Conservation (phyloP, 1,284 basidiomycete species). For the Inonotus hispidus region DNA sequence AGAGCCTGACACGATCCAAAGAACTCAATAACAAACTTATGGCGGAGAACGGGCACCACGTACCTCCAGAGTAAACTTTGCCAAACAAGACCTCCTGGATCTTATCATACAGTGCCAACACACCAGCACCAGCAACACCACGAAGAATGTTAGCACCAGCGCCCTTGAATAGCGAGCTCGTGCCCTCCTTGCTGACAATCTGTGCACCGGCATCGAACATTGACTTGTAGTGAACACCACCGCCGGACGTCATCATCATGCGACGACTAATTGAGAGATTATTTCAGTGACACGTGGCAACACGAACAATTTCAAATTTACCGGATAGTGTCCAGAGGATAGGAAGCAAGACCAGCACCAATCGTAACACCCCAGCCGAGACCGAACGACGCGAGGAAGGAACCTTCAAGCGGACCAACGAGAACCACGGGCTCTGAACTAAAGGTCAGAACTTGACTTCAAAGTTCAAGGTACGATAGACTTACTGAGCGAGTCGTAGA, state of each 20-base stretch:
- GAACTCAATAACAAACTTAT: neutral
- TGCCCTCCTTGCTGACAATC: slow-evolving; percentile 89
- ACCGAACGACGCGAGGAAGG: slow-evolving; percentile 86
- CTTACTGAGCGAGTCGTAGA: slow-evolving; percentile 88
- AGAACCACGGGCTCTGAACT: slow-evolving; percentile 84
- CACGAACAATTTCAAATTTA: slow-evolving; percentile 33
- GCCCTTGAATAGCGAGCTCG: slow-evolving; percentile 89
- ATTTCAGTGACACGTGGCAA: slow-evolving; percentile 20
- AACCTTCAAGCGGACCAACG: slow-evolving; percentile 82
- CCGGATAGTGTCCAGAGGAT: slow-evolving; percentile 93
- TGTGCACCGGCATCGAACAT: slow-evolving; percentile 81
- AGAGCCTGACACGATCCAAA: slow-evolving; percentile 36
- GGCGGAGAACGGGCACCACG: slow-evolving; percentile 18
- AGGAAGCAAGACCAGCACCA: slow-evolving; percentile 92
- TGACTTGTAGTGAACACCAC: slow-evolving; percentile 83
- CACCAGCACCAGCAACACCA: slow-evolving; percentile 98
- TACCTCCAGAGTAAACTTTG: slow-evolving; percentile 88
- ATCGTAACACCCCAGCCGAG: slow-evolving; percentile 95
- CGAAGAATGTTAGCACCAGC: slow-evolving; percentile 97
- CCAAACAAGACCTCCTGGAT: slow-evolving; percentile 89
- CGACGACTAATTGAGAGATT: slow-evolving; percentile 66
- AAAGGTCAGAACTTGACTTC: slow-evolving; percentile 20
- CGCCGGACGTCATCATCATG: slow-evolving; percentile 94
- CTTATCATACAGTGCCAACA: slow-evolving; percentile 91
- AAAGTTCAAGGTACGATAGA: slow-evolving; percentile 21